Conservation (phyloP, 2,329 filamentous ascomycete species). For the Pseudogymnoascus sp. region DNA sequence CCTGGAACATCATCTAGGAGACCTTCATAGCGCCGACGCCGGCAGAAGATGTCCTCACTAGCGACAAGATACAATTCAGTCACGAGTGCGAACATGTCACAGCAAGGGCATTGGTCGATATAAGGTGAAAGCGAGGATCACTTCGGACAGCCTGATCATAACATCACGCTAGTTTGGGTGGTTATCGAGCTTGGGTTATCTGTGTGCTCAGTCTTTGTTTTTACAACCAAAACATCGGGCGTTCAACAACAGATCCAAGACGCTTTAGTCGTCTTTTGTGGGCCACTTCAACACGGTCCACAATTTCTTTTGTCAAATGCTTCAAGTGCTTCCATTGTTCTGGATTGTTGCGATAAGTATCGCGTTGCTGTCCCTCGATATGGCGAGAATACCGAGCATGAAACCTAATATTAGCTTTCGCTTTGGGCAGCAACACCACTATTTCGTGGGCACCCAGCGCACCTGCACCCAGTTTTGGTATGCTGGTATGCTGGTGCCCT, state of each 20-base stretch:
- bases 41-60: conserved; percentile 7
- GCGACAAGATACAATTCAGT: conserved; percentile 1
- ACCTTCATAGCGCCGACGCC: conserved; percentile 7
- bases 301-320: conserved; percentile 29
- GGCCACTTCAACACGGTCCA: conserved; percentile 59
- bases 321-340: conserved; percentile 8
- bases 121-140: conserved; percentile 30
- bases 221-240: conserved; percentile 75
- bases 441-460: conserved; percentile 3
- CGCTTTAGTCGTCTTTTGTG: conserved; percentile 47
- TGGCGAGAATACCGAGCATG: not conserved
- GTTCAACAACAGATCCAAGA: conserved; percentile 70
- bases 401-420: conserved; percentile 3
- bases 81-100: conserved; percentile 2
- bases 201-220: conserved; percentile 66
- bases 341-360: conserved; percentile 2
- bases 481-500: not conserved
- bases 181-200: conserved; percentile 50
- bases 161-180: conserved; percentile 53
- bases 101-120: conserved; percentile 22
- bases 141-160: conserved; percentile 51
- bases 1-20: conserved; percentile 79
- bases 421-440: conserved; percentile 4
- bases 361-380: conserved; percentile 2
- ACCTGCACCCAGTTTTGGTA: not conserved